Evolutionary conservation across 495 filamentous ascomycete species (phyloP), one percentile per base, ranked within the genome.

Genomic region (Venustampulla echinocandica): DNA sequence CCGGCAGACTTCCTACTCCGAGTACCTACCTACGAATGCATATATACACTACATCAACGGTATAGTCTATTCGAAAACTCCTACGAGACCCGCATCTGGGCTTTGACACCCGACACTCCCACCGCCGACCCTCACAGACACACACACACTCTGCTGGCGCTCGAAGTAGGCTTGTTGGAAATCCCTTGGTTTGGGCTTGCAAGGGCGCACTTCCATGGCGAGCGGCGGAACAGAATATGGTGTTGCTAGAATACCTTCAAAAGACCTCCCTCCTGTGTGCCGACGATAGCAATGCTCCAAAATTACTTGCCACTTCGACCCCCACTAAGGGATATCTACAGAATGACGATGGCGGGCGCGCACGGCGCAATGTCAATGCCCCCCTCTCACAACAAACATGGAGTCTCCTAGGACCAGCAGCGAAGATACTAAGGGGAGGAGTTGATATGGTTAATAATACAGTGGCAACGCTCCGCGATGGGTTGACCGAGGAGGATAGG

Each of bases 401-500:
- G 49, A 42, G 45, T 2, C 9, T 59, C 15, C 21, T 55, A 1
- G 49, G 42, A 1, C 52, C 52, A 14, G 56, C 48, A 13, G 49
- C 49, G 1, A 53, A 46, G 25, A 27, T 55, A n/a, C 21, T 55
- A 22, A 50, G 30, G 14, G 42, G 46, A 7, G 25, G 42, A 6
- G 44, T 39, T 11, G 41, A 51, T 13, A 22, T 46, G 23, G 65
- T 67, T 27, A 69, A 68, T n/a, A 69, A 75, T 47, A 61, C 70
- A 1, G 59, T 75, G 23, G 55, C 68, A 43, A 60, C 67, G 23
- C 70, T 70, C 58, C 68, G 70, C 38, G 78, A 82, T 64, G 77
- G 76, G 28, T 63, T 76, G 14, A 73, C 72, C 6, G 64, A 68
- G 47, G 69, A 75, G 33, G 69, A 83, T 44, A 67, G 78, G 27